These are phyloP conservation scores for Hypsizygus ulmarius DNA, from an alignment of 1,284 basidiomycete species.

Conservation along the genomic window DNA sequence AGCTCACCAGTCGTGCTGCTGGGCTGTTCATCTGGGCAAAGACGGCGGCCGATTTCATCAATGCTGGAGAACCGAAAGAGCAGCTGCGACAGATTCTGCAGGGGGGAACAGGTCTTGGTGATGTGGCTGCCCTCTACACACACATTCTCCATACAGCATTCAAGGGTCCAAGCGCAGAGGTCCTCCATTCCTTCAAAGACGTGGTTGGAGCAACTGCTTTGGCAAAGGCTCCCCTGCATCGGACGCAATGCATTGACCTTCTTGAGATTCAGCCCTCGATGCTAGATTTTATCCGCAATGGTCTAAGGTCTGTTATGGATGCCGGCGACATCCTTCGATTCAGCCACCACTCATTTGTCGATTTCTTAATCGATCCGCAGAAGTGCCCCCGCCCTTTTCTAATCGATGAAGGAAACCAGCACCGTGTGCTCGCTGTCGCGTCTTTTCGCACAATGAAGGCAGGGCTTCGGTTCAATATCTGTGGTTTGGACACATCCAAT, in stretches of 20 bases:
- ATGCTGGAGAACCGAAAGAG: slow-evolving; percentile 19
- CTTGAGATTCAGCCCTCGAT: slow-evolving; percentile 16
- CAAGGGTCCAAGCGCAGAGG: slow-evolving; percentile 11
- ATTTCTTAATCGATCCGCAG: slow-evolving; percentile 23
- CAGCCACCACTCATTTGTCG: slow-evolving; percentile 27
- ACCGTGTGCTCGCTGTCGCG: slow-evolving; percentile 19
- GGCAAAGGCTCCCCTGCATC: slow-evolving; percentile 20
- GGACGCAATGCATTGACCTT: slow-evolving; percentile 13
- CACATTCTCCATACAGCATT: slow-evolving; percentile 20
- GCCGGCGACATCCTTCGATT: slow-evolving; percentile 17
- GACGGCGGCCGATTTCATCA: slow-evolving; percentile 23
- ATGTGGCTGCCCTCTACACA: slow-evolving; percentile 14
- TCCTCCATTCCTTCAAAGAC: slow-evolving; percentile 18
- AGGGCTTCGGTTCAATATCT: slow-evolving; percentile 34
- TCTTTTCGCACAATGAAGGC: slow-evolving; percentile 27
- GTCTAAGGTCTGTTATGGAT: slow-evolving; percentile 22
- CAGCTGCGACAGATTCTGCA: slow-evolving; percentile 18
- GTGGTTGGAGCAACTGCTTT: slow-evolving; percentile 24
- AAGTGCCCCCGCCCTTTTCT: slow-evolving; percentile 20
- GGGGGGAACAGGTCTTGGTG: slow-evolving; percentile 12
- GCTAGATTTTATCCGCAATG: slow-evolving; percentile 18
- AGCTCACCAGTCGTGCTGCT: slow-evolving; percentile 20
- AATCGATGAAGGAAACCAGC: slow-evolving; percentile 15
- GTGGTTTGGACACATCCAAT: slow-evolving; percentile 27
- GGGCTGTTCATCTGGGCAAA: slow-evolving; percentile 30